Evolutionary conservation across 257 asterid genomes (phyloP), one percentile per base, ranked within the genome.

Genomic region (Jasminum sambac): DNA sequence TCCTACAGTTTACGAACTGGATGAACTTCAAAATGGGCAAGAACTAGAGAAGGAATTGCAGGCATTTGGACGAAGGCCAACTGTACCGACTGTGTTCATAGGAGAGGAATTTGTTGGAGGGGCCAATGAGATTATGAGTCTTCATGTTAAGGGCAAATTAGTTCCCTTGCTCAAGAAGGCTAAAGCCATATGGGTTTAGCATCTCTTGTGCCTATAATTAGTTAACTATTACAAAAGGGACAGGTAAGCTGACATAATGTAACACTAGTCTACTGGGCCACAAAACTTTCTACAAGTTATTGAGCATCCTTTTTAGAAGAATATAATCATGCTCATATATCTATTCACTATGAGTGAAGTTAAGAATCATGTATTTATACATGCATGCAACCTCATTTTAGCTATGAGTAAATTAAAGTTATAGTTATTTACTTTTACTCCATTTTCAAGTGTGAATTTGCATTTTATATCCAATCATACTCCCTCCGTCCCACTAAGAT

Each of bases 141-240:
- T 91, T 19, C 90, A 91, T 74, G 79, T 91, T 43, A 81, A 82
- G 69, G 96, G 96, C 24, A 66, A 80, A 69, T 86, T 91, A 3
- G 80, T 83, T 41, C 89, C 87, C 21, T 68, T 84, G 76, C 97
- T 91, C 79, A 89, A 72, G 85, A 82, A 91, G 72, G 97, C 91
- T 69, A 83, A 74, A 75, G 96, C 97, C 44, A 84, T 91, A 3
- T 91, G 97, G 97, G 30, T 88, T 39, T 87, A 78, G 75, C 66
- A 48, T 75, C 36, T 52, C 19, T 21, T 30, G 36, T 1, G 36
- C n/a, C n/a, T 30, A 30, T 30, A 30, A 30, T 30, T 30, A 30
- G 36, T 30, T 30, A 30, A 30, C 36, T 30, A 30, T 30, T 30
- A 30, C 36, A 30, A 16, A 46, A 46, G 9, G 19, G 19, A 46